These are phyloP conservation scores for Solanum lycopersicoides DNA, from an alignment of 257 asterid genomes.

Conservation along the genomic window DNA sequence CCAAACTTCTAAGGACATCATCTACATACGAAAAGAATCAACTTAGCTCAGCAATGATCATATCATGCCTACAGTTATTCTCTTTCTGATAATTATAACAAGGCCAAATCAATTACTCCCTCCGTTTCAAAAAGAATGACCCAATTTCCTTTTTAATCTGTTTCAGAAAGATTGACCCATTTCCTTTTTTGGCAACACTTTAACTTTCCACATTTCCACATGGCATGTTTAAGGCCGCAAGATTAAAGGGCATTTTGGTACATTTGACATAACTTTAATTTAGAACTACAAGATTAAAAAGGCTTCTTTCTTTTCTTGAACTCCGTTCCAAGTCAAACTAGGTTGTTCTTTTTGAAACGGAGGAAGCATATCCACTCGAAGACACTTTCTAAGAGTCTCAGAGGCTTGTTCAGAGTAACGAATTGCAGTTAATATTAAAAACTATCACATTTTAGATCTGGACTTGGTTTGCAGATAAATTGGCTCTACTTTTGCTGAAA, in stretches of 20 bases:
- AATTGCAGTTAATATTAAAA: not conserved
- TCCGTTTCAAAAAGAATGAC: too few species aligned
- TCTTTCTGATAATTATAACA: not conserved
- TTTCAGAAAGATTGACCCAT: too few species aligned
- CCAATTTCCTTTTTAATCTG: too few species aligned
- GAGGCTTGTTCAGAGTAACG: not conserved
- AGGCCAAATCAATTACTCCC: not conserved
- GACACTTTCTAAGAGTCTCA: not conserved
- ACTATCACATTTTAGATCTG: not conserved
- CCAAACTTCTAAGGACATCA: slow-evolving; percentile 60
- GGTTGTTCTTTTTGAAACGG: too few species aligned
- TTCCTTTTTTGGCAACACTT: too few species aligned
- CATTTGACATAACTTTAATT: too few species aligned
- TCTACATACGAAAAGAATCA: slow-evolving; percentile 21
- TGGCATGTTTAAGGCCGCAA: too few species aligned
- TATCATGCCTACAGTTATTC: not conserved
- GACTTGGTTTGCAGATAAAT: not conserved
- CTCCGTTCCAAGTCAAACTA: too few species aligned
- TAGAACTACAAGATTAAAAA: too few species aligned
- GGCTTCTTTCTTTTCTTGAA: too few species aligned
- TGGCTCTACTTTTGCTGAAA: not conserved
- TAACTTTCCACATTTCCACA: too few species aligned
- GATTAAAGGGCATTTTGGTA: too few species aligned
- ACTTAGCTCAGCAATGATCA: slow-evolving; percentile 6
- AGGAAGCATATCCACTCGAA: not conserved